phyloP scores from a whole-genome alignment of 1,284 basidiomycete genomes.

The Heterobasidion occidentale region DNA sequence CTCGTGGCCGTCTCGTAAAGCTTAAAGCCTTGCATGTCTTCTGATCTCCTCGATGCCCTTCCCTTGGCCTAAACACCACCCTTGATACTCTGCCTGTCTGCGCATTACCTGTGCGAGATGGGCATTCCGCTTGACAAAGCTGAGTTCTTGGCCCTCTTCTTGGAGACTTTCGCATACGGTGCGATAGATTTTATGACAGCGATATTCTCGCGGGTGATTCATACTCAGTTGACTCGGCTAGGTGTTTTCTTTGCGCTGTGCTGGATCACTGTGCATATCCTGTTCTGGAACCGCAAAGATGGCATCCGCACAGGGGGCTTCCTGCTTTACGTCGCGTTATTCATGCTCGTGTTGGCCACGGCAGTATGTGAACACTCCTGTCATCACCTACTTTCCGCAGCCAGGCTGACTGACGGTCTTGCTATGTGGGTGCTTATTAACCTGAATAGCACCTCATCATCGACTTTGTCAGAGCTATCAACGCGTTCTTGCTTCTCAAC shows the following conservation, averaged over 20 bases:
- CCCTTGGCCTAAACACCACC: too few relatives aligned
- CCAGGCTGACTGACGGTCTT: not conserved
- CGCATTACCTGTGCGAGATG: slow-evolving; percentile 2
- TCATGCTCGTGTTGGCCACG: slow-evolving; percentile 7
- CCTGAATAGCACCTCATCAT: not conserved
- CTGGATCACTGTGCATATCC: not conserved
- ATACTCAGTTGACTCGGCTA: not conserved
- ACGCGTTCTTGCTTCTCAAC: slow-evolving; percentile 1
- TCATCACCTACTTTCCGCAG: not conserved
- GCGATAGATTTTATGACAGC: not conserved
- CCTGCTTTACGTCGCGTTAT: not conserved
- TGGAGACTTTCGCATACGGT: slow-evolving; percentile 15
- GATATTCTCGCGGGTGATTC: not conserved
- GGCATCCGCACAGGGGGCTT: slow-evolving; percentile 1
- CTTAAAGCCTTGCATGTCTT: too few relatives aligned
- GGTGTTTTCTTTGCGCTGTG: slow-evolving; percentile 6
- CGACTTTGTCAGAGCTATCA: slow-evolving; percentile 4
- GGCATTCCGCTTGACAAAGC: slow-evolving; percentile 11
- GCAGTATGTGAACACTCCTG: not conserved
- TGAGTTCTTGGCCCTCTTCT: slow-evolving; percentile 11
- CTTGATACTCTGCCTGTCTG: not conserved
- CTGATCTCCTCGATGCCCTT: too few relatives aligned
- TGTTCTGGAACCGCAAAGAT: not conserved
- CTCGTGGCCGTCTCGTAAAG: too few relatives aligned
- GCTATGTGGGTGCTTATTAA: too few relatives aligned